Percentiles rank a stretch among this genome's conserved stretches.
Conservation (phyloP, 495 filamentous ascomycete species). For the Aspergillus avenaceus region DNA sequence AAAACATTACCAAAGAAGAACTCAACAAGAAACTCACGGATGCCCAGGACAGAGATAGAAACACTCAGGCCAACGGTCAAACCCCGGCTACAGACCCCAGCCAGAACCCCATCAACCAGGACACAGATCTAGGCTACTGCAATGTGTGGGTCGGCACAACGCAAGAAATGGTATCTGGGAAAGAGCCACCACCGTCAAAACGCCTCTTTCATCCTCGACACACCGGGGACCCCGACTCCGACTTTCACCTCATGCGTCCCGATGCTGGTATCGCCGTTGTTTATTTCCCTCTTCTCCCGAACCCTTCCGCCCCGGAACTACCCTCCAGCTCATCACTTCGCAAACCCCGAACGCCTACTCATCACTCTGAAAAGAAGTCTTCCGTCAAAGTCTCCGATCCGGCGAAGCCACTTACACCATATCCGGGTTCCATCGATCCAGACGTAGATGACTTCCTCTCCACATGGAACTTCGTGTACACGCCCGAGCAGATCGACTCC, state of each 20-base stretch:
- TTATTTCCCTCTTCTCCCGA: slow-evolving; percentile 86
- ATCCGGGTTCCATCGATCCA: slow-evolving; percentile 75
- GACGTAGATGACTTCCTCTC: slow-evolving; percentile 76
- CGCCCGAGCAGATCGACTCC: slow-evolving; percentile 76
- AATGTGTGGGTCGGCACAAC: slow-evolving; percentile 91
- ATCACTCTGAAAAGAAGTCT: slow-evolving; percentile 11
- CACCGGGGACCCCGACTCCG: slow-evolving; percentile 43
- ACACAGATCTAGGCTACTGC: slow-evolving; percentile 76
- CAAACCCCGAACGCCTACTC: slow-evolving; percentile 21
- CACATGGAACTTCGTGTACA: slow-evolving; percentile 98
- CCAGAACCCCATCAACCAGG: not conserved
- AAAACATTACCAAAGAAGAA: slow-evolving; percentile 54
- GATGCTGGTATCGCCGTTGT: slow-evolving; percentile 83
- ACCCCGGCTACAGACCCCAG: not conserved
- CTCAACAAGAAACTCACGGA: slow-evolving; percentile 59
- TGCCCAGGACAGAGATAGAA: slow-evolving; percentile 51
- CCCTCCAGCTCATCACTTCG: slow-evolving; percentile 19
- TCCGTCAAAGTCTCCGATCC: slow-evolving; percentile 14
- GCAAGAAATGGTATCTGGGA: slow-evolving; percentile 57
- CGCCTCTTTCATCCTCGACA: slow-evolving; percentile 38
- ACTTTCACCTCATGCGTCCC: slow-evolving; percentile 71
- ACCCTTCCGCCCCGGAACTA: slow-evolving; percentile 48
- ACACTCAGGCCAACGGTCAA: slow-evolving; percentile 13
- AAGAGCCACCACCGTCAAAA: slow-evolving; percentile 65
- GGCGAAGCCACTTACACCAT: slow-evolving; percentile 25